Conservation (phyloP, 306 rosid species). For the Malus sieversii region DNA sequence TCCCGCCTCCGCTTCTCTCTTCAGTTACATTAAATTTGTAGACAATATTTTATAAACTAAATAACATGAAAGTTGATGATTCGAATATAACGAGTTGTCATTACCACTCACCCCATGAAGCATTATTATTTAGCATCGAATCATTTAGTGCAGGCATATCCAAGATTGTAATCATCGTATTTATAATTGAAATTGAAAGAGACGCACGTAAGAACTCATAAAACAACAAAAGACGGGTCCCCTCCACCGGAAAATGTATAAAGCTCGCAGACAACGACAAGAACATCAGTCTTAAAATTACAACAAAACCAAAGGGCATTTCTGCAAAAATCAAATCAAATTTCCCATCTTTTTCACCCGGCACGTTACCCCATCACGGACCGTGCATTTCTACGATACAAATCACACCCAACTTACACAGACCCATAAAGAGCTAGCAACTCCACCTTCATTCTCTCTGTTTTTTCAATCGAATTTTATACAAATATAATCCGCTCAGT, state of each 20-base stretch:
- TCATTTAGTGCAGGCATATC: not conserved
- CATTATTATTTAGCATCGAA: not conserved
- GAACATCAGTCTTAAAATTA: not conserved
- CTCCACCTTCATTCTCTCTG: not conserved
- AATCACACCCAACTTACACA: not conserved
- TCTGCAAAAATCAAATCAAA: not conserved
- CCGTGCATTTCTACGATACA: not conserved
- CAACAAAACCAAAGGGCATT: not conserved
- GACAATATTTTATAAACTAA: no score
- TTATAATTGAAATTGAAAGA: not conserved
- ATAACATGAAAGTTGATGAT: rapidly evolving
- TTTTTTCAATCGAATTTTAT: not conserved
- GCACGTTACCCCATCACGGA: not conserved
- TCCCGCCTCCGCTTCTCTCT: slow-evolving; percentile 40
- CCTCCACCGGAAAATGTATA: not conserved
- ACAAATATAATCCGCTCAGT: not conserved
- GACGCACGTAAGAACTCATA: not conserved
- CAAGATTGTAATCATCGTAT: not conserved
- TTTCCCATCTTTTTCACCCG: not conserved
- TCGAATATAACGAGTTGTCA: not conserved
- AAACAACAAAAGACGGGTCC: not conserved
- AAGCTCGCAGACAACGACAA: not conserved
- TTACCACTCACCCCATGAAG: not conserved
- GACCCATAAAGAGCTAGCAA: not conserved
- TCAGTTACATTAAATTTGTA: slow-evolving; percentile 14